Percentiles rank a stretch among this genome's conserved stretches.
Evolutionary conservation across 2,329 filamentous ascomycete genomes (phyloP).

Genomic region (Cercospora zeina): DNA sequence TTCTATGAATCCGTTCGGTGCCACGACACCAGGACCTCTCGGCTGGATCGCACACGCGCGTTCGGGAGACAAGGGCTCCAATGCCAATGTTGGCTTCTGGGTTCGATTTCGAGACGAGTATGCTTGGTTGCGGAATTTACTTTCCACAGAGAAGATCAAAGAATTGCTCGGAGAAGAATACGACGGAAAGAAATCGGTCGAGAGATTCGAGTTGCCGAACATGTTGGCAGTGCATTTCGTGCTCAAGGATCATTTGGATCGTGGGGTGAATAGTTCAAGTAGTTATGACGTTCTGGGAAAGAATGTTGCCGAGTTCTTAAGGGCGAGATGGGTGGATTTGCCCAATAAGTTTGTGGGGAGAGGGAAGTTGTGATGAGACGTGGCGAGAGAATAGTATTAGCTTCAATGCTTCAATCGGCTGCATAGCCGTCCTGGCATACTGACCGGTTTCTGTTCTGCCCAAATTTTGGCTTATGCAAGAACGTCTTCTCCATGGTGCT

Average conservation of each 20-base stretch:
- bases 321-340: conserved; percentile 37
- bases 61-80: conserved; percentile 41
- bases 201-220: conserved; percentile 41
- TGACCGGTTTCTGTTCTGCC: too few relatives aligned
- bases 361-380: conserved; percentile 31
- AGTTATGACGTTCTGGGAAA: conserved; percentile 40
- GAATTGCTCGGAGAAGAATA: conserved; percentile 40
- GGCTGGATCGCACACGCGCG: conserved; percentile 43
- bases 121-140: conserved; percentile 38
- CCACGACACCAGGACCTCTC: conserved; percentile 42
- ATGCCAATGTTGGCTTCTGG: conserved; percentile 45
- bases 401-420: neutral
- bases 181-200: conserved; percentile 38
- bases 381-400: neutral
- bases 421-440: neutral
- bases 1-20: conserved; percentile 36
- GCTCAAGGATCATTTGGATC: conserved; percentile 40
- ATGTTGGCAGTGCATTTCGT: conserved; percentile 40
- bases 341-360: conserved; percentile 37
- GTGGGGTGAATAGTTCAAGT: conserved; percentile 39
- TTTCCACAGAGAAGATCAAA: conserved; percentile 35
- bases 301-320: conserved; percentile 40
- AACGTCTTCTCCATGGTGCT: too few relatives aligned
- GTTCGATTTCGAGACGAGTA: conserved; percentile 42
- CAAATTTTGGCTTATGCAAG: too few relatives aligned